Conservation (phyloP, 441 rosid species). For the Capsella rubella region DNA sequence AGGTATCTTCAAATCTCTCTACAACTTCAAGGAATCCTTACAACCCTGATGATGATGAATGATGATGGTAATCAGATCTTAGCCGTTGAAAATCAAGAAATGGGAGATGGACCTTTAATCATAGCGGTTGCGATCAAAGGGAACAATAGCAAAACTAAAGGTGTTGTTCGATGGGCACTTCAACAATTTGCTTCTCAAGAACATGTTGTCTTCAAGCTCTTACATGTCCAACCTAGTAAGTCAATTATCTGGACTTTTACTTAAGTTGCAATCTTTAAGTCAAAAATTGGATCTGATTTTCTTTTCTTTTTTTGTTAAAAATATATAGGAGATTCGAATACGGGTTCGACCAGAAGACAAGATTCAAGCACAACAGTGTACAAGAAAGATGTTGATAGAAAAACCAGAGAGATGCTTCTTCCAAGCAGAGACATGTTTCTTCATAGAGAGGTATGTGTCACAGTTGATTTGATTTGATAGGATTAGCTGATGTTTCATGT, state of each 20-base stretch:
- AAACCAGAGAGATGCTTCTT: constrained; percentile 48
- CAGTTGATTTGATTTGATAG: not conserved
- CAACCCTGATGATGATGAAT: constrained; percentile 1
- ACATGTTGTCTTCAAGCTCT: constrained; percentile 64
- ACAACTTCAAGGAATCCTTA: not conserved
- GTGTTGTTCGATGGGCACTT: constrained; percentile 80
- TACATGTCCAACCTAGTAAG: constrained; percentile 81
- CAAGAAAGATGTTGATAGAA: constrained; percentile 46
- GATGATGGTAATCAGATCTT: constrained; percentile 27
- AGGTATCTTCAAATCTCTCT: constrained; percentile 28
- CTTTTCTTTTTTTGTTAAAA: not conserved
- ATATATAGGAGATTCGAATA: constrained; percentile 32
- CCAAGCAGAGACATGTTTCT: constrained; percentile 45
- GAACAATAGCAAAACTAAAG: constrained; percentile 59
- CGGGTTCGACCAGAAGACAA: constrained; percentile 10
- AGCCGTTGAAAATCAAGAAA: constrained; percentile 30
- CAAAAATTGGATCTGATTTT: not conserved
- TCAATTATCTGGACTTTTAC: not conserved
- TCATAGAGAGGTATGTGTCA: constrained; percentile 41
- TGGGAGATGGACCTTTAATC: constrained; percentile 50
- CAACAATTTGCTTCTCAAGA: constrained; percentile 72
- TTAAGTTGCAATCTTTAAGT: not conserved
- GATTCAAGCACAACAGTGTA: constrained; percentile 31
- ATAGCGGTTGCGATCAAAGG: constrained; percentile 82
- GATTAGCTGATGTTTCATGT: not conserved